Base-by-base conservation (phyloP, 208 protist species). In the Leishmania lainsoni region DNA sequence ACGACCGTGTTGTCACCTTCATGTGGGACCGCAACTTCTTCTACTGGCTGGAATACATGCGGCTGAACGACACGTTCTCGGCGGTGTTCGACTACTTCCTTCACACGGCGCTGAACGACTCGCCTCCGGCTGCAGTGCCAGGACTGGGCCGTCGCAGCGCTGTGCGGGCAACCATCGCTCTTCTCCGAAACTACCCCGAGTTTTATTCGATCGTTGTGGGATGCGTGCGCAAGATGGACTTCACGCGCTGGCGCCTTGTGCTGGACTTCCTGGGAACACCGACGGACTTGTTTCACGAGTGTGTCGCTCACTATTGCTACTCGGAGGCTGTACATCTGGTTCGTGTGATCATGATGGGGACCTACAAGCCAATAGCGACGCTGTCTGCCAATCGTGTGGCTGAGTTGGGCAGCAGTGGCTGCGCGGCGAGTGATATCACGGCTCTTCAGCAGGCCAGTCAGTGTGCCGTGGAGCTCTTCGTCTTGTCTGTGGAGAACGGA, bases 151-250 rank as follows among this genome's bases (percentile, higher is more conserved):
- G 89, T 9, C 76, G 80, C 29, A 86, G 73, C 54, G 89, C 90
- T 20, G 68, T 97, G 66, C 85, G 86, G 51, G 84, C 85, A 32
- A 78, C 81, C 29, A 70, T 96, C 14, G 51, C 75, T 5, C 82
- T 95, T n/a, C 86, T 97, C 68, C 87, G 89, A 66, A 86, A 85
- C 75, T 96, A 93, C 79, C 86, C 90, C 0, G 94, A 95, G 77
- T 95, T 90, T 77, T 85, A 94, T 81, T 74, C 83, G 65, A 83
- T 97, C 12, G 84, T 93, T 14, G 88, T 94, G 1, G 89, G 84
- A 9, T 96, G 91, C 54, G 69, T 96, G 76, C 94, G 94, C 69
- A 97, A 95, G 83, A 83, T 94, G 65, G 94, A 96, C 71, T 82
- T 90, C 22, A 87, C 84, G 16, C 83, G 85, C 35, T 95, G 88